Evolutionary conservation across 225 moss, liverwort and hornwort genomes (phyloP), one percentile per base, ranked within the genome.

Genomic region (Polytrichum formosum): DNA sequence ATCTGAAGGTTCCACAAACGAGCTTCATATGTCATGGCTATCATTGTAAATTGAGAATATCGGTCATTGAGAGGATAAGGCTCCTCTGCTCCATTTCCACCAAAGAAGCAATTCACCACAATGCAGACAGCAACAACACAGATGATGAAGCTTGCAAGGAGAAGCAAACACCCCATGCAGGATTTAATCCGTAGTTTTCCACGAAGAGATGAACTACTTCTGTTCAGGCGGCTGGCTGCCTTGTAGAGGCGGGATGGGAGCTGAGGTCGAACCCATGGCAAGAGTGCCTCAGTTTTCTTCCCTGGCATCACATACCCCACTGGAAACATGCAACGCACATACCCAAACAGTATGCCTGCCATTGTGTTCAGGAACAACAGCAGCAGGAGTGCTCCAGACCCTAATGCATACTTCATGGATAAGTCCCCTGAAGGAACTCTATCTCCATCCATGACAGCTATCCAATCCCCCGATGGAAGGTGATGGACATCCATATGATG

Each of bases 361-460:
- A 89, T 18, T 60, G 73, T 70, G 79, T 71, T 90, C 60, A 90
- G 55, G 2, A 70, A 71, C 28, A 89, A 28, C 2, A 89, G 69
- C 63, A 88, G 37, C 25, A 90, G 18, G 26, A 90, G 74, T 59
- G 87, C 82, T 26, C 80, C 70, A 65, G 71, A 70, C 4, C 93
- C 96, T 8, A 79, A 53, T 1, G 68, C 73, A 19, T 88, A 87
- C 67, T 84, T 70, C 53, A 71, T 78, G 16, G 83, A 77, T 71
- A 87, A 53, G 70, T 89, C 83, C n/a, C 96, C 93, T 28, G 93
- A 93, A 10, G 91, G 87, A 18, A 96, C 90, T 71, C 89, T 82
- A 64, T 96, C 96, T 21, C 96, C 96, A 66, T 96, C 96, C 85
- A 96, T 87, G 28, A 92, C 90, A 59, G 96, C 96, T 58, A 96